These are phyloP conservation scores for Cutaneotrichosporon mucoides DNA, from an alignment of 1,284 basidiomycete genomes.

Conservation along the genomic window DNA sequence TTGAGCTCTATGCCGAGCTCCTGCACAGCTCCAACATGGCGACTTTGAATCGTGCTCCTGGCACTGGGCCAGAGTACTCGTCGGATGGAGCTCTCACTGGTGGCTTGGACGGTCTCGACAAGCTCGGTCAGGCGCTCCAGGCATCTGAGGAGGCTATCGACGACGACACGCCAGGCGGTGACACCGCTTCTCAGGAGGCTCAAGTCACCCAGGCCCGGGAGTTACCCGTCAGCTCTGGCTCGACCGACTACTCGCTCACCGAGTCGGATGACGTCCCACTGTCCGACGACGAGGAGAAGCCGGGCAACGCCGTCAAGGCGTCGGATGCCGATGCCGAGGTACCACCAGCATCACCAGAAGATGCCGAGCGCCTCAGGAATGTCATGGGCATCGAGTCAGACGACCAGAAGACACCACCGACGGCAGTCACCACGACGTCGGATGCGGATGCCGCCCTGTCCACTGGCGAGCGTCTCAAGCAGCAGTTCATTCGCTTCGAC, in stretches of 20 bases:
- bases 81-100: conserved; percentile 72
- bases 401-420: neutral
- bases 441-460: conserved; percentile 22
- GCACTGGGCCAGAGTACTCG: conserved; percentile 70
- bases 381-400: conserved; percentile 30
- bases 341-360: conserved; percentile 37
- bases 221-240: conserved; percentile 58
- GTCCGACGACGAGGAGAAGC: conserved; percentile 65
- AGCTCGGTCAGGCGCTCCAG: conserved; percentile 72
- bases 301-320: conserved; percentile 49
- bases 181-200: conserved; percentile 55
- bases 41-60: conserved; percentile 74
- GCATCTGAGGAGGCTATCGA: conserved; percentile 55
- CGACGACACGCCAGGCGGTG: conserved; percentile 52
- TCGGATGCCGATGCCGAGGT: conserved; percentile 5
- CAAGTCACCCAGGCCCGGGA: conserved; percentile 61
- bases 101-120: conserved; percentile 72
- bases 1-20: conserved; percentile 94
- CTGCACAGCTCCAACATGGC: conserved; percentile 99
- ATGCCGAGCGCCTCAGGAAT: conserved; percentile 36
- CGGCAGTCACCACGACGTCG: conserved; percentile 1
- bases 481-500: conserved; percentile 64
- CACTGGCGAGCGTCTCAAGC: conserved; percentile 72
- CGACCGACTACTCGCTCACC: conserved; percentile 52
- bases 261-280: conserved; percentile 66